phyloP scores from a whole-genome alignment of 129 eudicot genomes.

The Escallonia herrerae region DNA sequence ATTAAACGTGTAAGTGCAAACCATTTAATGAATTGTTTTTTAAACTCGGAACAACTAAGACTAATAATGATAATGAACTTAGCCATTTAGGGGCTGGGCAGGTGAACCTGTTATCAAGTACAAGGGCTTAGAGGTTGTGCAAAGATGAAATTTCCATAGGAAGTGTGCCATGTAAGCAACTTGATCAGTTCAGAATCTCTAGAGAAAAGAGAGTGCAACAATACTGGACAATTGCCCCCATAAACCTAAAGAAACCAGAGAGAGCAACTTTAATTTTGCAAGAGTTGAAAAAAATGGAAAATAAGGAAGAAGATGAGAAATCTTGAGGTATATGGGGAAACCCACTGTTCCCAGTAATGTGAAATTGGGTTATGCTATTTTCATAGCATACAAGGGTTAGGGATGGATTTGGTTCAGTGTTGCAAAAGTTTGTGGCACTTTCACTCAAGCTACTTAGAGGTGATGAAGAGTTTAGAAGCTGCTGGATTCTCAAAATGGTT shows the following conservation, averaged over 20 bases:
- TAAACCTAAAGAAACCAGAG: constrained; percentile 39
- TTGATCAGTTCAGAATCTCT: constrained; percentile 63
- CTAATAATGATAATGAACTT: constrained; percentile 23
- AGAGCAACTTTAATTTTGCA: constrained; percentile 32
- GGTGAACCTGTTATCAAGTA: constrained; percentile 46
- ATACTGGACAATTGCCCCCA: constrained; percentile 35
- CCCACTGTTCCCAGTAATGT: constrained; percentile 21
- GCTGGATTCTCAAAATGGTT: too few species aligned
- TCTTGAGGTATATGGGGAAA: constrained; percentile 20
- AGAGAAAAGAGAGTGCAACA: constrained; percentile 33
- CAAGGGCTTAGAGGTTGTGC: constrained; percentile 52
- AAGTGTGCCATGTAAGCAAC: constrained; percentile 39
- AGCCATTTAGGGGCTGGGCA: constrained; percentile 65
- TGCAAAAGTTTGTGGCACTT: constrained; percentile 28
- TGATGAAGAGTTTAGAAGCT: not conserved
- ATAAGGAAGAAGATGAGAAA: constrained; percentile 24
- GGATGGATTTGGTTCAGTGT: constrained; percentile 18
- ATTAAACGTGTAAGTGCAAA: too few species aligned
- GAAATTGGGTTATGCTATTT: constrained; percentile 41
- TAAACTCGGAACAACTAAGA: constrained; percentile 50
- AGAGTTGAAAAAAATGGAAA: constrained; percentile 22
- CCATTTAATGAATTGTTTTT: constrained; percentile 66
- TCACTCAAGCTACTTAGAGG: constrained; percentile 1
- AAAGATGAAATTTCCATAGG: constrained; percentile 43
- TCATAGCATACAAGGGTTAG: constrained; percentile 33